Evolutionary conservation across 768 basidiomycete species (phyloP).

Genomic region (Calvatia gigantea): DNA sequence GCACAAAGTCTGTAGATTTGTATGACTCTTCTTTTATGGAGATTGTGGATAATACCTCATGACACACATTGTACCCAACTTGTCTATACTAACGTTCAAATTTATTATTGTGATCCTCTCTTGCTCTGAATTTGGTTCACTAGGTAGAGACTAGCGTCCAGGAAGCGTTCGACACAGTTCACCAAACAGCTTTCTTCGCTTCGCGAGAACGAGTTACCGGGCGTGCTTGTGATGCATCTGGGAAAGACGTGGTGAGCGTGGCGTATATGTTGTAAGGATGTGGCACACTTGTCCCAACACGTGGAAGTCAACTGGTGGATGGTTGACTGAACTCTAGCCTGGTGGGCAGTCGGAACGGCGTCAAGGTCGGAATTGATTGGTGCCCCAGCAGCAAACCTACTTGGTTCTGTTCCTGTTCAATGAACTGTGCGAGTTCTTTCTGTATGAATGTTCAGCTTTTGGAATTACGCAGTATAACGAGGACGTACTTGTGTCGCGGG

Average conservation of each 20-base stretch:
- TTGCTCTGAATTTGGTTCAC: slow-evolving; percentile 63
- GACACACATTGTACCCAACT: neutral
- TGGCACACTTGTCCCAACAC: slow-evolving; percentile 91
- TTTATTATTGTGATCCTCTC: slow-evolving; percentile 3
- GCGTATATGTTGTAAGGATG: slow-evolving; percentile 3
- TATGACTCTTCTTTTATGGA: neutral
- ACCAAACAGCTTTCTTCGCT: slow-evolving; percentile 78
- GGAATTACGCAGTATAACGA: neutral
- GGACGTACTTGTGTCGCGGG: slow-evolving; percentile 65
- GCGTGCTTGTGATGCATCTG: slow-evolving; percentile 80
- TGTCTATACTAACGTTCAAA: neutral
- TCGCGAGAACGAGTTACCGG: slow-evolving; percentile 74
- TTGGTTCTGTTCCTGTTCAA: slow-evolving; percentile 82
- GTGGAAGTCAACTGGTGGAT: slow-evolving; percentile 78
- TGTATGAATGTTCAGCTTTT: slow-evolving; percentile 25
- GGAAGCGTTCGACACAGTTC: slow-evolving; percentile 90
- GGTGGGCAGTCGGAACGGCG: slow-evolving; percentile 12
- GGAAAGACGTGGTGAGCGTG: neutral
- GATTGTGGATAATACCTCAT: slow-evolving; percentile 17
- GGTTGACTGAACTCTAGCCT: slow-evolving; percentile 55
- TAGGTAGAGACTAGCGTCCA: slow-evolving; percentile 83
- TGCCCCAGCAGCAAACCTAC: slow-evolving; percentile 33
- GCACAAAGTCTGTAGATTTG: slow-evolving; percentile 15
- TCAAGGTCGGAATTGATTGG: slow-evolving; percentile 2
- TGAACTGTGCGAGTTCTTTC: slow-evolving; percentile 80